phyloP scores from a whole-genome alignment of 176 grass and related monocot genomes.

The Neostapfia colusana region DNA sequence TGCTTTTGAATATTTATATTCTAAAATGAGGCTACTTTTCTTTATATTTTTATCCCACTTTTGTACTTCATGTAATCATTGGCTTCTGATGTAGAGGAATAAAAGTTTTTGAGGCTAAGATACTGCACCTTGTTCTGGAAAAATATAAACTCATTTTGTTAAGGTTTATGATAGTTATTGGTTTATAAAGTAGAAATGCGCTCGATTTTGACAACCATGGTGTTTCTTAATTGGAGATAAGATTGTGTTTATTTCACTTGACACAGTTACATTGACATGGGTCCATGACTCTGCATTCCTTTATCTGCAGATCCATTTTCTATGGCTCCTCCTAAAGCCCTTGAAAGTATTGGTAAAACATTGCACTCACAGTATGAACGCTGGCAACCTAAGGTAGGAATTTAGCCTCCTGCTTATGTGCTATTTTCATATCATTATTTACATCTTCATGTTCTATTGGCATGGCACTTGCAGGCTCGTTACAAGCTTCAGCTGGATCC shows the following conservation, averaged over 20 bases:
- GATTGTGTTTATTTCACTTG: neutral
- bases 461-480: slow-evolving; percentile 47
- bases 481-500: slow-evolving; percentile 97
- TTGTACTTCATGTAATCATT: neutral
- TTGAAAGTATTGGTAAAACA: slow-evolving; percentile 92
- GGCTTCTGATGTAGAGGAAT: neutral
- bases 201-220: neutral
- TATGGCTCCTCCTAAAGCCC: slow-evolving; percentile 88
- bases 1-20: neutral
- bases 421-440: slow-evolving; percentile 28
- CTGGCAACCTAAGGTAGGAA: slow-evolving; percentile 84
- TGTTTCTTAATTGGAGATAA: slow-evolving; percentile 19
- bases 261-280: slow-evolving; percentile 17
- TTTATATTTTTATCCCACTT: neutral
- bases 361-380: slow-evolving; percentile 94
- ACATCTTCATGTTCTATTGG: slow-evolving; percentile 15
- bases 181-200: neutral
- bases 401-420: neutral
- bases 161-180: neutral
- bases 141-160: neutral
- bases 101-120: neutral
- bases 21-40: neutral
- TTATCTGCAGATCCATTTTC: slow-evolving; percentile 81
- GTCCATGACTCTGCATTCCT: slow-evolving; percentile 37
- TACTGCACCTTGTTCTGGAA: neutral